Percentiles rank a stretch among this genome's conserved stretches.
Conservation (phyloP, 495 filamentous ascomycete species). For the Aspergillus haitiensis region DNA sequence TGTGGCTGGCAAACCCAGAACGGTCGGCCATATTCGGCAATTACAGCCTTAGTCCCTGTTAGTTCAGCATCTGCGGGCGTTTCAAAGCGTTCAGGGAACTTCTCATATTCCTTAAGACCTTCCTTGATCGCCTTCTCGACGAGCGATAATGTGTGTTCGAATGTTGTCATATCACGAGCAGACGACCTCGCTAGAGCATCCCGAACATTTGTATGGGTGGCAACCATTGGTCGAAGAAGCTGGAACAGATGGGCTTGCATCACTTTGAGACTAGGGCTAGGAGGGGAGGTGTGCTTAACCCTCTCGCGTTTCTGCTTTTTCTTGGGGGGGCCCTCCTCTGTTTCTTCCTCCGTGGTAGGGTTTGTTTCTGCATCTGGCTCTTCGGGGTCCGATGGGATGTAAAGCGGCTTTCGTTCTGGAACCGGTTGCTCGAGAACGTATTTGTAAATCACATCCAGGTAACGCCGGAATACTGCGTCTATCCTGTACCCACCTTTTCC, state of each 20-base stretch:
- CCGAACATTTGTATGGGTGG: constrained; percentile 74
- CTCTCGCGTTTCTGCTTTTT: constrained; percentile 66
- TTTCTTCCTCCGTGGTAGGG: constrained; percentile 28
- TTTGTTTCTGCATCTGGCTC: constrained; percentile 40
- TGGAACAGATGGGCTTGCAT: constrained; percentile 95
- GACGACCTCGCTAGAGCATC: constrained; percentile 69
- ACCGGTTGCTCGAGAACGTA: constrained; percentile 63
- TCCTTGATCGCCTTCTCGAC: constrained; percentile 68
- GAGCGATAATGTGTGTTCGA: constrained; percentile 67
- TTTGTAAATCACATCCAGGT: constrained; percentile 83
- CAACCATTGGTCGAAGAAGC: constrained; percentile 77
- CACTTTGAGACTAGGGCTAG: constrained; percentile 63
- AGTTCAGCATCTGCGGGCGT: constrained; percentile 35
- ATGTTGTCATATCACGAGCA: constrained; percentile 65
- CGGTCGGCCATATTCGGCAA: constrained; percentile 70
- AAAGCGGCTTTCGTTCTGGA: constrained; percentile 69
- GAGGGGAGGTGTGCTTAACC: constrained; percentile 51
- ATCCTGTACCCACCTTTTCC: constrained; percentile 86
- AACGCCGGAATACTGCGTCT: constrained; percentile 82
- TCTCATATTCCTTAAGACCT: constrained; percentile 72
- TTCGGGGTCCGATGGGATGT: constrained; percentile 63
- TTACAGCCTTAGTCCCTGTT: constrained; percentile 63
- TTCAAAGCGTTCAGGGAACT: constrained; percentile 57
- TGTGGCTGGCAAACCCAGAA: constrained; percentile 96
- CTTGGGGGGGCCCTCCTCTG: constrained; percentile 44